phyloP scores from a whole-genome alignment of 345 rosid species.

The Noccaea bulbosa region DNA sequence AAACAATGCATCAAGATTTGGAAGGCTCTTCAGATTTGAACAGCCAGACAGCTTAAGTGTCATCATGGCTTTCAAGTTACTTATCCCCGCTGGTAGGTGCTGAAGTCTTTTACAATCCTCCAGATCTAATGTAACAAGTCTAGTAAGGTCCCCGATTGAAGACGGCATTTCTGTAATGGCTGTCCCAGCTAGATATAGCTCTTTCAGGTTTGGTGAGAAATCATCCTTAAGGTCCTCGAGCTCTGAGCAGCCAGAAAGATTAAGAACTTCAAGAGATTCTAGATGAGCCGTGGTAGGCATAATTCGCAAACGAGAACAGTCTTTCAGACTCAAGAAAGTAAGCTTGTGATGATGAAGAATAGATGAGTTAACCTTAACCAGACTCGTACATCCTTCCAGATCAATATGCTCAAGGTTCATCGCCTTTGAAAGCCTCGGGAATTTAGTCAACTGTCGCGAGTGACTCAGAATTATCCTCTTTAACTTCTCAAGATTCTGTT shows the following conservation, averaged over 20 bases:
- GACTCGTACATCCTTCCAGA: slow-evolving; percentile 39
- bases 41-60: too few species aligned
- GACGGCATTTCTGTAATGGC: slow-evolving; percentile 5
- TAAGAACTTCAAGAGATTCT: slow-evolving; percentile 26
- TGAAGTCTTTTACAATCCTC: slow-evolving; percentile 29
- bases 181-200: slow-evolving; percentile 27
- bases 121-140: slow-evolving; percentile 34
- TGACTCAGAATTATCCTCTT: slow-evolving; percentile 26
- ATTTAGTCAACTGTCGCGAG: neutral
- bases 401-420: slow-evolving; percentile 29
- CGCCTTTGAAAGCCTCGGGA: slow-evolving; percentile 28
- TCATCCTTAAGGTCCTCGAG: slow-evolving; percentile 5
- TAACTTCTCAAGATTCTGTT: slow-evolving; percentile 31
- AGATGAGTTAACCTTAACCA: slow-evolving; percentile 28
- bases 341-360: slow-evolving; percentile 28
- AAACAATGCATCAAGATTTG: too few species aligned
- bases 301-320: slow-evolving; percentile 2
- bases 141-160: neutral
- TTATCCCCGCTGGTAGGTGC: neutral
- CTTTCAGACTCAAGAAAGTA: slow-evolving; percentile 30
- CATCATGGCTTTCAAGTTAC: neutral
- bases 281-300: slow-evolving; percentile 24
- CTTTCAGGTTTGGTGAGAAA: slow-evolving; percentile 22
- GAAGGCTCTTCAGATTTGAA: too few species aligned
- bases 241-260: slow-evolving; percentile 40